A percentile compares a stretch with the other conserved stretches of the same genome.
Conservation (phyloP, 78 protist species). For the Speleostelium caveatum region DNA sequence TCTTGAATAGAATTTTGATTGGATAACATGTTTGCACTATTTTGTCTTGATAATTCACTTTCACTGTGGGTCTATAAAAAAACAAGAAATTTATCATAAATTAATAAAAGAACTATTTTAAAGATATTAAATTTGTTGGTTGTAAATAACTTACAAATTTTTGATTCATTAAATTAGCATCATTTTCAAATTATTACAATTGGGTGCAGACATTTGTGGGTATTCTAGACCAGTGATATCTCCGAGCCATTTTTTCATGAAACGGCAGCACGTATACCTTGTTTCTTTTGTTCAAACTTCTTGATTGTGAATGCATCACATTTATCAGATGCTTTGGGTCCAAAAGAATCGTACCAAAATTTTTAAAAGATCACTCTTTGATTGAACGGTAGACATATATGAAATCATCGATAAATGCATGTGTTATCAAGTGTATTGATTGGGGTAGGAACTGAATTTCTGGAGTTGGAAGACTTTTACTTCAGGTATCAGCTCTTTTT, state of each 20-base stretch:
- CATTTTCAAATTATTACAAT: conserved; percentile 9
- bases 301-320: conserved; percentile 28
- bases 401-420: conserved; percentile 56
- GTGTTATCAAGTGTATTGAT: not conserved
- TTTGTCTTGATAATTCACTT: too few relatives aligned
- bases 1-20: too few relatives aligned
- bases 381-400: conserved; percentile 64
- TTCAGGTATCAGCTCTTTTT: conserved; percentile 52
- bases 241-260: conserved; percentile 27
- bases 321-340: conserved; percentile 36
- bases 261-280: conserved; percentile 33
- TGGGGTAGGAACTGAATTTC: conserved; percentile 43
- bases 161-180: conserved; percentile 15
- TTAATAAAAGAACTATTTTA: too few relatives aligned
- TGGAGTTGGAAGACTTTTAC: conserved; percentile 36
- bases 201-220: conserved; percentile 1
- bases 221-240: conserved; percentile 63
- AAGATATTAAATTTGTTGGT: too few relatives aligned
- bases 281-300: conserved; percentile 55
- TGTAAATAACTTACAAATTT: too few relatives aligned
- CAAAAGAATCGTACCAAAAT: conserved; percentile 63
- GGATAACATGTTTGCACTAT: too few relatives aligned
- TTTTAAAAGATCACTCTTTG: conserved; percentile 15
- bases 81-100: too few relatives aligned
- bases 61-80: too few relatives aligned